phyloP scores from a whole-genome alignment of 2,329 filamentous ascomycete species.

The Monosporascus sp. region DNA sequence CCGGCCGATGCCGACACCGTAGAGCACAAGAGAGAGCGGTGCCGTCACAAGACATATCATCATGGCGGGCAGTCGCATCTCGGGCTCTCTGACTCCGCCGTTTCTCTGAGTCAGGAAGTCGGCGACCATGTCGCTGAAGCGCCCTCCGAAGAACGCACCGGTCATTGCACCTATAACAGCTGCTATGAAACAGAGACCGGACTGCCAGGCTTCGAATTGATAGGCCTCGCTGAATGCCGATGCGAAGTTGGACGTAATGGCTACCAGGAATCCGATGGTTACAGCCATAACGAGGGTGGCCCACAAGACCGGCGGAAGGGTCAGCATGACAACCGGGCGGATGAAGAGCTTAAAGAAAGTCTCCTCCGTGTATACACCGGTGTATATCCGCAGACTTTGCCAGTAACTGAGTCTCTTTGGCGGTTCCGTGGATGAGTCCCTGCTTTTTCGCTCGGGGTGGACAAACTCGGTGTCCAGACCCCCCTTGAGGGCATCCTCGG shows the following conservation, averaged over 20 bases:
- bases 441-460: too few relatives aligned
- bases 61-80: slow-evolving; percentile 54
- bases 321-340: slow-evolving; percentile 44
- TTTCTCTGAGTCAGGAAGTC: slow-evolving; percentile 47
- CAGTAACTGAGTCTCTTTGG: slow-evolving; percentile 26
- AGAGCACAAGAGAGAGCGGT: slow-evolving; percentile 39
- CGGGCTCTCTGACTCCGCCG: slow-evolving; percentile 50
- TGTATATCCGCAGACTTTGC: slow-evolving; percentile 34
- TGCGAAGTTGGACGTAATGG: slow-evolving; percentile 48
- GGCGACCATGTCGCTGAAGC: slow-evolving; percentile 41
- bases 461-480: too few relatives aligned
- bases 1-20: slow-evolving; percentile 42
- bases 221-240: slow-evolving; percentile 38
- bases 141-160: slow-evolving; percentile 46
- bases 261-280: slow-evolving; percentile 51
- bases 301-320: slow-evolving; percentile 50
- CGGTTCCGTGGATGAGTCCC: slow-evolving; percentile 1
- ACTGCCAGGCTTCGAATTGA: slow-evolving; percentile 39
- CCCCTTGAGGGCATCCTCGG: too few relatives aligned
- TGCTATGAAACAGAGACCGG: slow-evolving; percentile 46
- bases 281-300: slow-evolving; percentile 48
- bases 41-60: slow-evolving; percentile 45
- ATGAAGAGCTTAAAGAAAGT: slow-evolving; percentile 41
- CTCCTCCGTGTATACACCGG: slow-evolving; percentile 38
- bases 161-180: slow-evolving; percentile 42